phyloP scores from a whole-genome alignment of 441 rosid genomes.

The Metrosideros polymorpha region DNA sequence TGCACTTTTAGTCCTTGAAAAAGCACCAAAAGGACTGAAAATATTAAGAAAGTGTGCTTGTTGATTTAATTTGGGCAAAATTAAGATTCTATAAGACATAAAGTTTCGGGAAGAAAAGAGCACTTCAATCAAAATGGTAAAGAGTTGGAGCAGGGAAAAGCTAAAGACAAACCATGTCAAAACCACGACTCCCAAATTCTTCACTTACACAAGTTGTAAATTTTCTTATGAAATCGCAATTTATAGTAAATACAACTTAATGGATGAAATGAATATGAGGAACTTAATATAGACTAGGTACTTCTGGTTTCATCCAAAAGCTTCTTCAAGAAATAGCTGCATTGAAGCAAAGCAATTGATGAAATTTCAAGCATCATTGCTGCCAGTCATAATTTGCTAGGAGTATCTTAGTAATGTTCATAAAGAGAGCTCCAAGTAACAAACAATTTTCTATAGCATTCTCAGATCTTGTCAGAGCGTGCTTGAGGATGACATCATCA shows the following conservation, averaged over 20 bases:
- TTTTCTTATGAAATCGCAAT: not conserved
- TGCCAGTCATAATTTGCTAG: not conserved
- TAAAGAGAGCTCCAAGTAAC: not conserved
- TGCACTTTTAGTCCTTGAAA: not conserved
- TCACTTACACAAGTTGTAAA: not conserved
- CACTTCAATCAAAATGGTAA: not conserved
- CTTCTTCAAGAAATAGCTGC: not conserved
- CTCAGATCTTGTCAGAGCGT: not conserved
- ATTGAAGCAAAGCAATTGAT: not conserved
- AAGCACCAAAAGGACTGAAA: not conserved
- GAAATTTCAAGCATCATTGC: not conserved
- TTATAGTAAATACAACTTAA: not conserved
- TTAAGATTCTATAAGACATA: not conserved
- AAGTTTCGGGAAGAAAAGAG: not conserved
- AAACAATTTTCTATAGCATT: not conserved
- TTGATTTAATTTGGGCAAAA: not conserved
- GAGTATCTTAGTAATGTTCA: not conserved
- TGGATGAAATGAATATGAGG: not conserved
- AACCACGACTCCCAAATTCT: not conserved
- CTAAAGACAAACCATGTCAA: not conserved
- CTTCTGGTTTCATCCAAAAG: not conserved
- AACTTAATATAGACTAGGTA: not conserved
- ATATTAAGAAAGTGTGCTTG: not conserved
- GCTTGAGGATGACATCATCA: not conserved
- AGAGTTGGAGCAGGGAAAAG: not conserved